phyloP scores from a whole-genome alignment of 1,284 basidiomycete genomes.

The Filobasidium uniguttulatum region DNA sequence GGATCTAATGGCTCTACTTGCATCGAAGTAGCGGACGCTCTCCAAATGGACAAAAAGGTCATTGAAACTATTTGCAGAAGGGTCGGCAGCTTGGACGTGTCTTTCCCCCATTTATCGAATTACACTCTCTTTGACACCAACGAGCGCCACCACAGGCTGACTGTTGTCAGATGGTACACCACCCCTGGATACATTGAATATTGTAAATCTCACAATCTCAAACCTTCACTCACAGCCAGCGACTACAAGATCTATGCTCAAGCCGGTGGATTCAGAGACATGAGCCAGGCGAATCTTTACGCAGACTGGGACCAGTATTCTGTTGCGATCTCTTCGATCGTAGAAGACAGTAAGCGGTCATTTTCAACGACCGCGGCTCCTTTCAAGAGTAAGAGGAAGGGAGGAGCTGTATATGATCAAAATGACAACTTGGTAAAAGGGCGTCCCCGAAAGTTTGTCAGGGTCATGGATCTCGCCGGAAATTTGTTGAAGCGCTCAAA shows the following conservation, averaged over 20 bases:
- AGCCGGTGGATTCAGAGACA: neutral
- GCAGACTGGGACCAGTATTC: too few relatives aligned
- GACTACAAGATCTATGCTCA: neutral
- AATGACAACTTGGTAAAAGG: neutral
- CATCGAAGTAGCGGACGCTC: neutral
- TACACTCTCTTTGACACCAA: neutral
- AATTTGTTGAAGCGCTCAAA: constrained; percentile 8
- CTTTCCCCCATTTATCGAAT: neutral
- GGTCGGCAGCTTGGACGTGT: neutral
- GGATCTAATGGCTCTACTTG: neutral
- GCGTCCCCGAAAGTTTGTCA: constrained; percentile 14
- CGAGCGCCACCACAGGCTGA: neutral
- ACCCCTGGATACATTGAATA: neutral
- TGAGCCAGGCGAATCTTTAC: too few relatives aligned
- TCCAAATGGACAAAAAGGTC: neutral
- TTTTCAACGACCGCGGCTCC: too few relatives aligned
- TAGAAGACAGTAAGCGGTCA: too few relatives aligned
- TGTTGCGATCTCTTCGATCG: too few relatives aligned
- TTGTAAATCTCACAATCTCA: neutral
- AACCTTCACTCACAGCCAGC: neutral
- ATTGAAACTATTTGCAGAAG: neutral
- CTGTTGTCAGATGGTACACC: neutral
- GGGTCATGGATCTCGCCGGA: constrained; percentile 5
- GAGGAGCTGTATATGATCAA: too few relatives aligned
- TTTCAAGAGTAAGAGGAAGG: too few relatives aligned